Percentiles rank a stretch among this genome's conserved stretches.
phyloP scores from a whole-genome alignment of 495 filamentous ascomycete species.

The Talaromyces ruber region DNA sequence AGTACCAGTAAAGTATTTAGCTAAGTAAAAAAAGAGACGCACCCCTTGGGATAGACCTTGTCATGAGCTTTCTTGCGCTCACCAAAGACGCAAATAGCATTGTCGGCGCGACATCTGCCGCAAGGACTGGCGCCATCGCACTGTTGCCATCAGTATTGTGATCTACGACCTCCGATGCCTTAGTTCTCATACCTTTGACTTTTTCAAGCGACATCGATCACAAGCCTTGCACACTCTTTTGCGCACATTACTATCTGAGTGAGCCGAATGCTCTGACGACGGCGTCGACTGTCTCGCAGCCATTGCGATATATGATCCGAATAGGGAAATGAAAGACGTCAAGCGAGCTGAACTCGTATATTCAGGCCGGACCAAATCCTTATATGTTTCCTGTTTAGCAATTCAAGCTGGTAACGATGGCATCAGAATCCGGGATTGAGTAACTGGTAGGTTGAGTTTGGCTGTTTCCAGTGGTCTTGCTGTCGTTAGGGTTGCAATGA shows the following conservation, averaged over 20 bases:
- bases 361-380: background rate
- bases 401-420: slow-evolving; percentile 7
- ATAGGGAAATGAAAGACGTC: background rate
- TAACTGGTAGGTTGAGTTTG: background rate
- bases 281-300: slow-evolving; percentile 39
- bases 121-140: slow-evolving; percentile 55
- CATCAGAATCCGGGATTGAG: slow-evolving; percentile 5
- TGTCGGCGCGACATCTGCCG: slow-evolving; percentile 49
- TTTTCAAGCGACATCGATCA: slow-evolving; percentile 56
- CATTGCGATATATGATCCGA: slow-evolving; percentile 20
- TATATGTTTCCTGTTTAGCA: background rate
- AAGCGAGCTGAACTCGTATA: background rate
- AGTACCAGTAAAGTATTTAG: background rate
- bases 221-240: slow-evolving; percentile 58
- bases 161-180: background rate
- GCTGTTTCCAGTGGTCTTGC: background rate
- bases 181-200: slow-evolving; percentile 49
- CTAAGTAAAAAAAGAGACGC: slow-evolving; percentile 15
- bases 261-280: slow-evolving; percentile 31
- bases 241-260: slow-evolving; percentile 35
- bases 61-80: slow-evolving; percentile 55
- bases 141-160: slow-evolving; percentile 17
- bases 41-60: slow-evolving; percentile 59
- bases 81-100: slow-evolving; percentile 54
- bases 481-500: background rate